Evolutionary conservation across 228 moss, liverwort and hornwort genomes (phyloP), one percentile per base, ranked within the genome.

Genomic region (Sphagnum fallax): DNA sequence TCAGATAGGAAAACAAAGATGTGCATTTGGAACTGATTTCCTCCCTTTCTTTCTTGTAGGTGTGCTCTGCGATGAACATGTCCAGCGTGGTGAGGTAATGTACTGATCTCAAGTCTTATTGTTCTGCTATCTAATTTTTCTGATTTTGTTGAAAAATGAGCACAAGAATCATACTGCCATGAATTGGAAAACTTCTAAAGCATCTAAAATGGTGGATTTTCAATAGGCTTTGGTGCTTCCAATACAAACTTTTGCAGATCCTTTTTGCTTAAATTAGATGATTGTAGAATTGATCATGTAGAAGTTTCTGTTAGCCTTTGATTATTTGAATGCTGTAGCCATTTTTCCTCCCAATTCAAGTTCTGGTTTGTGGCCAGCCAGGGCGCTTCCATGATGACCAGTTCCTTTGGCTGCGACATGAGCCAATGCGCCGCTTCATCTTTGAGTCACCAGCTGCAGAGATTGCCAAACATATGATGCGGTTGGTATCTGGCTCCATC

Each of bases 351-450:
- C 32, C 32, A 32, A 32, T 32, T 32, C 32, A 32, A 55, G 55
- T 55, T 8, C 49, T 65, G 70, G 63, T 8, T 72, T 80, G 72
- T 50, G 80, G 84, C 69, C 90, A 98, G 97, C 90, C 97, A 66
- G 97, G 93, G 71, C 91, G 97, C 60, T 98, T 98, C 72, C 93
- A 98, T 67, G 97, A 98, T 71, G 97, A 98, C 74, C 93, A 93
- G 71, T 98, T 98, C 75, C 74, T 98, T 64, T 98, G 97, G 97
- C 86, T 74, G 87, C 88, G 97, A 64, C 88, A 91, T 68, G 91
- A 93, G 6, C 76, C 80, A 5, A 89, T 86, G 87, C 79, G 73
- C 64, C 84, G 75, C 65, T 98, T 98, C 69, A 69, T 98, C 65
- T 78, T 75, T 50, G 87, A 93, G 78, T 93, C 97, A 69, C 91